A percentile compares a stretch with the other conserved stretches of the same genome.
Conservation (phyloP, 2,329 filamentous ascomycete genomes). For the Dothiorella sarmentorum region DNA sequence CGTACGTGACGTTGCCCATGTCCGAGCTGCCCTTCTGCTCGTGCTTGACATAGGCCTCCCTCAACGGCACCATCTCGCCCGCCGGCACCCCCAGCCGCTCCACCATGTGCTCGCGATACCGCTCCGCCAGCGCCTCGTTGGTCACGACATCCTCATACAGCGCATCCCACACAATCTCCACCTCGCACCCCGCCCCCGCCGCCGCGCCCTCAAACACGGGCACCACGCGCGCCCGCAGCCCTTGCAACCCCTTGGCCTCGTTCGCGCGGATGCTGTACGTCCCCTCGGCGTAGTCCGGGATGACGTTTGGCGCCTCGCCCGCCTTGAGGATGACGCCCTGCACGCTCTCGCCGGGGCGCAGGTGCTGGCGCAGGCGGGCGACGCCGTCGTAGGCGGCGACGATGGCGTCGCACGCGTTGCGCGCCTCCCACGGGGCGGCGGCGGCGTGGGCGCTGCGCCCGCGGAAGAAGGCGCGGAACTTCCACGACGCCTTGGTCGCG, state of each 20-base stretch:
- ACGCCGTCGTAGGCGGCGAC: conserved; percentile 24
- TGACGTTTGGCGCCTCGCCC: conserved; percentile 36
- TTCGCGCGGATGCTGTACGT: conserved; percentile 37
- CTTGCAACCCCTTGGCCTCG: conserved; percentile 26
- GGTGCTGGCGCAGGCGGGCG: conserved; percentile 39
- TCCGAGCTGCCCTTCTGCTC: conserved; percentile 21
- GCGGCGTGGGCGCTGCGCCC: conserved; percentile 37
- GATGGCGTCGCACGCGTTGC: no score
- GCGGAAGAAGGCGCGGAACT: conserved; percentile 39
- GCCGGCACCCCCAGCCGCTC: neutral
- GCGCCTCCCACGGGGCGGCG: conserved; percentile 31
- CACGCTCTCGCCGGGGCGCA: conserved; percentile 39
- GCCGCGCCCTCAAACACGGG: conserved; percentile 49
- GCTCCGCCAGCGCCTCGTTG: neutral
- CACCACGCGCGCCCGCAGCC: conserved; percentile 31
- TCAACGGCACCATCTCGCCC: conserved; percentile 9
- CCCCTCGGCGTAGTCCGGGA: conserved; percentile 39
- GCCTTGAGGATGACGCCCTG: conserved; percentile 32
- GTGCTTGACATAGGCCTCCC: neutral
- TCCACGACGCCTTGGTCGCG: conserved; percentile 40
- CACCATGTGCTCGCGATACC: conserved; percentile 7
- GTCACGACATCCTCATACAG: conserved; percentile 15
- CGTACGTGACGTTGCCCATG: conserved; percentile 23
- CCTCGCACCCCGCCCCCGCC: conserved; percentile 43
- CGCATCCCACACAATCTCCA: conserved; percentile 12